Evolutionary conservation across 2,329 filamentous ascomycete species (phyloP).

Genomic region (Periconia digitata): DNA sequence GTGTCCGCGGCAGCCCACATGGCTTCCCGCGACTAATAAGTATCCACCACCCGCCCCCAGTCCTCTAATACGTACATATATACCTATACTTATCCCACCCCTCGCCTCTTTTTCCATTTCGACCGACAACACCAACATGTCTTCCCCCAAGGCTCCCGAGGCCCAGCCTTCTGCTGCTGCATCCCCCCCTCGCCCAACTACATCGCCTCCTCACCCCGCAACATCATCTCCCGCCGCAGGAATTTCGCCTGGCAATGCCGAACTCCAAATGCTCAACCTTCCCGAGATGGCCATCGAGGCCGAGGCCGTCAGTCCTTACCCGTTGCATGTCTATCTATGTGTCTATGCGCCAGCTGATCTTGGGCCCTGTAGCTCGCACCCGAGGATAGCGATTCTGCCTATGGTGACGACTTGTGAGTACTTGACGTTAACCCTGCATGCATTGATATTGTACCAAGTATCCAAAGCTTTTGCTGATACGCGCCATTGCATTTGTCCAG

Average conservation of each 20-base stretch:
- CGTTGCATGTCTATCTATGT: too few relatives aligned
- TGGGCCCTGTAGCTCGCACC: neutral
- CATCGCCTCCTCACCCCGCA: neutral
- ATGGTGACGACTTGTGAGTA: slow-evolving; percentile 23
- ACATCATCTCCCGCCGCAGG: neutral
- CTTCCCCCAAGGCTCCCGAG: neutral
- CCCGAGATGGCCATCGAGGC: slow-evolving; percentile 11
- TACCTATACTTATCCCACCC: too few relatives aligned
- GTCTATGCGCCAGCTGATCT: too few relatives aligned
- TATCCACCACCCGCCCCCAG: too few relatives aligned
- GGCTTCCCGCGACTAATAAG: neutral
- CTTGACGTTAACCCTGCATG: neutral
- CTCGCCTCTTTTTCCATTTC: too few relatives aligned
- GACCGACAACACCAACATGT: too few relatives aligned
- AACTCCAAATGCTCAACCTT: neutral
- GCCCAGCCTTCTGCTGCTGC: neutral
- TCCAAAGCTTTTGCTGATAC: neutral
- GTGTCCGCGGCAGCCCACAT: neutral
- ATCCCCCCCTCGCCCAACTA: neutral
- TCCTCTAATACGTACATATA: too few relatives aligned
- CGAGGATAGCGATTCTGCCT: slow-evolving; percentile 18
- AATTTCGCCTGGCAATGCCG: neutral
- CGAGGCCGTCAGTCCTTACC: slow-evolving; percentile 8
- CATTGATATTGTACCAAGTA: neutral
- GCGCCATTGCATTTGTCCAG: slow-evolving; percentile 5